Evolutionary conservation across 805 yeast species (phyloP).

Genomic region (Candida andamanensis): DNA sequence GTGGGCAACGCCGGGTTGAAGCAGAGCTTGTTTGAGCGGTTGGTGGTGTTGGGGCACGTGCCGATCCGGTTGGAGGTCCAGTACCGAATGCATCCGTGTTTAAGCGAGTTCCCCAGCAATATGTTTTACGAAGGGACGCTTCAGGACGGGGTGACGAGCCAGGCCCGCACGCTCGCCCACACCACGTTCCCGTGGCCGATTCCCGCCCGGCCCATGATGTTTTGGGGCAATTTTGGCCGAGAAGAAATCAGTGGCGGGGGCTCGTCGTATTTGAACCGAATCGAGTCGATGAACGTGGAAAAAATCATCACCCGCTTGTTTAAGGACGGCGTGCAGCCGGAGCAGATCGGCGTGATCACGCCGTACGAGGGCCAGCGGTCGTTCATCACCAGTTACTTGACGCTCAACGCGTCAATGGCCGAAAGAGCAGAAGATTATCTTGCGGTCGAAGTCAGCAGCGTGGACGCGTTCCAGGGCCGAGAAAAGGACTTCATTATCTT

Average conservation of each 20-base stretch:
- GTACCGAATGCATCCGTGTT: slow-evolving; percentile 89
- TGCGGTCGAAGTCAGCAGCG: slow-evolving; percentile 72
- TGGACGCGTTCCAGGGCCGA: slow-evolving; percentile 42
- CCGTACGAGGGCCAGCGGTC: slow-evolving; percentile 95
- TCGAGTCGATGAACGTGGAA: slow-evolving; percentile 87
- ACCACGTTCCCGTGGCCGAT: slow-evolving; percentile 90
- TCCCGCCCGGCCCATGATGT: slow-evolving; percentile 84
- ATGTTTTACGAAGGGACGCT: slow-evolving; percentile 90
- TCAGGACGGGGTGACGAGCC: slow-evolving; percentile 85
- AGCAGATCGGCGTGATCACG: slow-evolving; percentile 86
- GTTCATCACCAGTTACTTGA: slow-evolving; percentile 73
- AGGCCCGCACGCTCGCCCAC: slow-evolving; percentile 52
- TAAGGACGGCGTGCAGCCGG: slow-evolving; percentile 70
- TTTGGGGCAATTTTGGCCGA: slow-evolving; percentile 85
- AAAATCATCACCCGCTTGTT: slow-evolving; percentile 68
- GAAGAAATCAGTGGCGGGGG: slow-evolving; percentile 86
- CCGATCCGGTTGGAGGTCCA: slow-evolving; percentile 89
- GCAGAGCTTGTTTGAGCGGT: slow-evolving; percentile 83
- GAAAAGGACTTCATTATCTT: slow-evolving; percentile 41
- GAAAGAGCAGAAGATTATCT: slow-evolving; percentile 55
- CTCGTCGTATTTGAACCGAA: slow-evolving; percentile 74
- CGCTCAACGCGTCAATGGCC: slow-evolving; percentile 56
- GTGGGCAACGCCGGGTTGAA: slow-evolving; percentile 85
- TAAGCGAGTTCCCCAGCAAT: slow-evolving; percentile 83
- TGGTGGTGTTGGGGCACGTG: slow-evolving; percentile 73